These are phyloP conservation scores for Phytophthora palmivora DNA, from an alignment of 352 stramenopile species.

Conservation along the genomic window DNA sequence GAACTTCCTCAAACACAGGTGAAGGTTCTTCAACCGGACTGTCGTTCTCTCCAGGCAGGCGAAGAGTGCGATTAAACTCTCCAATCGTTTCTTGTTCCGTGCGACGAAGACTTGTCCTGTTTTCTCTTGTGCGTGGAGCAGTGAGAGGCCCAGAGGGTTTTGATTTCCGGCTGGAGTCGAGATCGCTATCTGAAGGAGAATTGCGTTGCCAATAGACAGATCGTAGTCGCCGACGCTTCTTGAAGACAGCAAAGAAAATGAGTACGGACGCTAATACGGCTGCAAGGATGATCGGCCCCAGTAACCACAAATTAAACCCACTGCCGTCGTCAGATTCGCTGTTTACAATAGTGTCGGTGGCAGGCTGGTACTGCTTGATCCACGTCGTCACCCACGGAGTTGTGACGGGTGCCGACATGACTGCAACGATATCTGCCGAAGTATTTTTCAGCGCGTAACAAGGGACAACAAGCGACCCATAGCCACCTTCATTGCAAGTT, in stretches of 20 bases:
- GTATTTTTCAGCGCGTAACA: slow-evolving; percentile 43
- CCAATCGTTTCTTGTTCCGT: slow-evolving; percentile 42
- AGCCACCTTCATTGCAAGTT: slow-evolving; percentile 36
- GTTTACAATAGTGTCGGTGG: slow-evolving; percentile 21
- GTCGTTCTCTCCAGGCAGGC: slow-evolving; percentile 28
- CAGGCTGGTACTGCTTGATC: slow-evolving; percentile 36
- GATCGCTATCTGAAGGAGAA: slow-evolving; percentile 26
- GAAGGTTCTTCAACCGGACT: slow-evolving; percentile 27
- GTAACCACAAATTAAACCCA: slow-evolving; percentile 31
- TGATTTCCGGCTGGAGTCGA: slow-evolving; percentile 14
- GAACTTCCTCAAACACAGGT: slow-evolving; percentile 21
- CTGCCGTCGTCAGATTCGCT: slow-evolving; percentile 20
- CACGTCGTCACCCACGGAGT: slow-evolving; percentile 37
- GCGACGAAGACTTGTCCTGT: slow-evolving; percentile 32
- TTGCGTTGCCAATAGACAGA: slow-evolving; percentile 25
- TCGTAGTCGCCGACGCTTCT: slow-evolving; percentile 26
- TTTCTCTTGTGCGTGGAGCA: slow-evolving; percentile 16
- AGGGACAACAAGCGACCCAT: slow-evolving; percentile 48
- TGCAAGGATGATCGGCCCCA: slow-evolving; percentile 31
- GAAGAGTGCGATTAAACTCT: slow-evolving; percentile 35
- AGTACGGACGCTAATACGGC: slow-evolving; percentile 2
- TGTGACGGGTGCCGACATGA: slow-evolving; percentile 30
- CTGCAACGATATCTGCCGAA: slow-evolving; percentile 28
- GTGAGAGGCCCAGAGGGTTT: slow-evolving; percentile 22
- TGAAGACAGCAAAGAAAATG: slow-evolving; percentile 24